Conservation (phyloP, 306 rosid species). For the Prinsepia uniflora region DNA sequence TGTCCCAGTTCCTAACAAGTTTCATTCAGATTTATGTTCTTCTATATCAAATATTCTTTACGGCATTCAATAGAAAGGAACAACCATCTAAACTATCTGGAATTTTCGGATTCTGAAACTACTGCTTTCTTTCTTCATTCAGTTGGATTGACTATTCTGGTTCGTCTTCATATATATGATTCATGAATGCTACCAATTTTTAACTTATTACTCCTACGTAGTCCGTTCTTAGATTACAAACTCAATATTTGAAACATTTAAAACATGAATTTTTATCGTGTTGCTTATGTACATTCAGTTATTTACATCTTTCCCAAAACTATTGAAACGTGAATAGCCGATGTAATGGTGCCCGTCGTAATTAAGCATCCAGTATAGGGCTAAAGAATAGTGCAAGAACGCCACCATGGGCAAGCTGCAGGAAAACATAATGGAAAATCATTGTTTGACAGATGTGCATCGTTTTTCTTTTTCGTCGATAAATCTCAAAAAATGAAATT, state of each 20-base stretch:
- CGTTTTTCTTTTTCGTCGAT: too few relatives aligned
- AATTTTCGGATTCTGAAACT: background rate
- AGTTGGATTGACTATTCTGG: background rate
- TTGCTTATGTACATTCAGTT: background rate
- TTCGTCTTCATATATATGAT: background rate
- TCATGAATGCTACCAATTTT: background rate
- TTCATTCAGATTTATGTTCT: background rate
- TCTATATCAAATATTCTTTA: background rate
- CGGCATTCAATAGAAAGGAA: background rate
- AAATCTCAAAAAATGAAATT: background rate
- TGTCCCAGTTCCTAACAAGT: background rate
- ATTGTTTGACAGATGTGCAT: background rate
- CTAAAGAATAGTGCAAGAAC: constrained; percentile 51
- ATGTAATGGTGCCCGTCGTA: constrained; percentile 12
- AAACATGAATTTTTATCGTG: background rate
- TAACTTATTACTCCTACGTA: background rate
- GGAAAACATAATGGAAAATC: background rate
- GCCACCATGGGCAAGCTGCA: constrained; percentile 37
- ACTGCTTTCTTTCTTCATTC: background rate
- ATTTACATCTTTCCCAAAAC: background rate
- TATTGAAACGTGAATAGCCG: background rate
- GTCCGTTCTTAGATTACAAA: background rate
- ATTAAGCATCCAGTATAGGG: constrained; percentile 4
- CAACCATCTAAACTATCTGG: background rate
- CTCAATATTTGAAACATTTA: too few relatives aligned